Evolutionary conservation across 2,329 filamentous ascomycete species (phyloP), one percentile per base, ranked within the genome.

Genomic region (Huntiella bhutanensis): DNA sequence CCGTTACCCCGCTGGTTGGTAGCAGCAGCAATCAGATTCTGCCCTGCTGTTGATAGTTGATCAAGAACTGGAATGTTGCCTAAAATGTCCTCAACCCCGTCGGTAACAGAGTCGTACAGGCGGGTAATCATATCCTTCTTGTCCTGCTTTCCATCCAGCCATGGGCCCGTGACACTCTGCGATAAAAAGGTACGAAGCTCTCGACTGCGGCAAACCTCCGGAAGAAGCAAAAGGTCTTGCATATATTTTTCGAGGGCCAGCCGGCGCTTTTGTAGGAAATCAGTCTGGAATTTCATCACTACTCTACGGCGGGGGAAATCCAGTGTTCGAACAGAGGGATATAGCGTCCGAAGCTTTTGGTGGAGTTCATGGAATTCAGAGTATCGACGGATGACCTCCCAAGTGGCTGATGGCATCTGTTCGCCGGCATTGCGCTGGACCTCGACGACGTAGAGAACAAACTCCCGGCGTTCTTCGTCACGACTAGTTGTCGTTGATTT

Each of bases 351-450:
- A 19, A 98, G 70, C 47, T 80, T 81, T 58, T 95, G 91, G 58
- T 98, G 85, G 13, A 98, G 73, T 52, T 95, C 87, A 55, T 93
- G 86, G 56, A 98, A 98, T 60, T 96, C 88, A 63, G 86, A 94
- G 59, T 98, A 98, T 53, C 91, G 75, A 48, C 88, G 75, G n/a
- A 84, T 82, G 38, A 98, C 77, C 11, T 80, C 76, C 91, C 91
- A 98, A 3, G 83, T 82, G 0, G 88, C 88, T n/a, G 88, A 85
- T 3, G 87, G 83, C 82, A 96, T 93, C 60, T 93, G 84, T 57
- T 96, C 88, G 12, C 87, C 88, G 2, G 87, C 86, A 55, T 87
- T 80, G 49, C 88, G 73, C 54, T 82, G 80, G 3, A 98, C 88
- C 60, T 98, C 88, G 48, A 98, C 75, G 32, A 93, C 78, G 60